These are phyloP conservation scores for Kwoniella mangroviensis DNA, from an alignment of 768 basidiomycete genomes.

Conservation along the genomic window DNA sequence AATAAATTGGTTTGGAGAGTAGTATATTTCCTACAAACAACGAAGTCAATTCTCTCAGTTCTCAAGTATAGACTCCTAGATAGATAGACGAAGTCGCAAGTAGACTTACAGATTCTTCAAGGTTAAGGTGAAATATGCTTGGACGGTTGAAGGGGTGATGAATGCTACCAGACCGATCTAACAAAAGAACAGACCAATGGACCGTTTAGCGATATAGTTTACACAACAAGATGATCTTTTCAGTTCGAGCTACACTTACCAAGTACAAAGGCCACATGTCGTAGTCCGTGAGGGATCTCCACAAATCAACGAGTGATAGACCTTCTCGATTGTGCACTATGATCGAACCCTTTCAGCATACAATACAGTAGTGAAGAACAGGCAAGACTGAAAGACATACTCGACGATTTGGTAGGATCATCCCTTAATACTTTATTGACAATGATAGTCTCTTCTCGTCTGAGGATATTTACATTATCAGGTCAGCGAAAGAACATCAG, in stretches of 20 bases:
- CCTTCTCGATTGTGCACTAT: conserved; percentile 73
- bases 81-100: no score
- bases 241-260: conserved; percentile 16
- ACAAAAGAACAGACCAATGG: background rate
- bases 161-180: conserved; percentile 35
- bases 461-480: background rate
- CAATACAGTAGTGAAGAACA: background rate
- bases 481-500: background rate
- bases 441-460: conserved; percentile 68
- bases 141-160: conserved; percentile 68
- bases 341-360: background rate
- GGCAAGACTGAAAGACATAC: conserved; percentile 12
- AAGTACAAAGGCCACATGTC: conserved; percentile 71
- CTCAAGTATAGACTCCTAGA: no score
- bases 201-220: no score
- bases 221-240: no score
- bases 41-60: no score
- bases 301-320: conserved; percentile 63
- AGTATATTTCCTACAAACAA: conserved; percentile 62
- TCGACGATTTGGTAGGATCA: conserved; percentile 66
- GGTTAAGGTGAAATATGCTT: conserved; percentile 69
- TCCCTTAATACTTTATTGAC: conserved; percentile 70
- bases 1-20: conserved; percentile 70
- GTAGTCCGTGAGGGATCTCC: conserved; percentile 65
- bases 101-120: conserved; percentile 62